phyloP scores from a whole-genome alignment of 495 filamentous ascomycete species.

The Podospora anserina region DNA sequence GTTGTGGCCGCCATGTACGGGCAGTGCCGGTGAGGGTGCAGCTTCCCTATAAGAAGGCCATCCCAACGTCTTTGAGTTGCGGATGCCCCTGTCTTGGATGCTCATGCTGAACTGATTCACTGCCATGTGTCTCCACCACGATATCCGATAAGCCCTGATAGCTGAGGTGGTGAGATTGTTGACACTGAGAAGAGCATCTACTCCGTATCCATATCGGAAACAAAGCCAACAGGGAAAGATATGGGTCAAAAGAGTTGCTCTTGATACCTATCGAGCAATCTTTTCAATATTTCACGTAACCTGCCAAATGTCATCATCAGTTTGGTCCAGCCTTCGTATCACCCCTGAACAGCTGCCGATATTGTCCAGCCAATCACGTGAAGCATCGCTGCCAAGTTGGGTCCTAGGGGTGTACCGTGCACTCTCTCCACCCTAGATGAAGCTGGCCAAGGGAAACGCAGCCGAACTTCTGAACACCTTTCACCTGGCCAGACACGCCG shows the following conservation, averaged over 20 bases:
- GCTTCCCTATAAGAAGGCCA: not conserved
- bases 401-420: conserved; percentile 5
- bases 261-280: not conserved
- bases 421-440: conserved; percentile 18
- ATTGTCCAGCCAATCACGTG: conserved; percentile 8
- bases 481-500: conserved; percentile 20
- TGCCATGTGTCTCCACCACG: not conserved
- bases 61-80: not conserved
- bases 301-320: not conserved
- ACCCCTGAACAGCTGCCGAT: not conserved
- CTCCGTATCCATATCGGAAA: not conserved
- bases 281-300: not conserved
- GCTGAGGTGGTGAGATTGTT: no score
- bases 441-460: conserved; percentile 13
- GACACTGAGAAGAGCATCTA: not conserved
- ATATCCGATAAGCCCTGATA: not conserved
- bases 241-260: not conserved
- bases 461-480: conserved; percentile 40
- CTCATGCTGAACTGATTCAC: not conserved
- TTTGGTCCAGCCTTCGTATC: not conserved
- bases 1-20: not conserved
- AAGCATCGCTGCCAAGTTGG: not conserved
- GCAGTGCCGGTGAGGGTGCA: not conserved
- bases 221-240: not conserved
- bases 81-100: not conserved